Evolutionary conservation across 495 filamentous ascomycete species (phyloP).

Genomic region (Rostrohypoxylon terebratum): DNA sequence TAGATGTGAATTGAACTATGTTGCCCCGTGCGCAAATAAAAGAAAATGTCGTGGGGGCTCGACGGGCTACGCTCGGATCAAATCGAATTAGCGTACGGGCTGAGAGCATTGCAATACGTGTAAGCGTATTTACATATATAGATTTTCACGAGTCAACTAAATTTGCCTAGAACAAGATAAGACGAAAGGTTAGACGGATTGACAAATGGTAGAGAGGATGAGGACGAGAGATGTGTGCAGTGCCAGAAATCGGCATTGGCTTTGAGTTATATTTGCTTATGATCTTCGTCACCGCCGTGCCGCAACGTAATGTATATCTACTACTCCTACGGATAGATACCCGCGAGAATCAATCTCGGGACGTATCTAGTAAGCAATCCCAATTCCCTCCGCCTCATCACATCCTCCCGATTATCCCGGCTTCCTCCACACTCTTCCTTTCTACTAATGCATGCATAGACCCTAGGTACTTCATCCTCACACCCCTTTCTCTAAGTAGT

Average conservation of each 20-base stretch:
- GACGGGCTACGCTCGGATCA: not conserved
- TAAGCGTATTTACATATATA: no score
- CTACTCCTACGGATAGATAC: not conserved
- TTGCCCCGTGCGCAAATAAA: not conserved
- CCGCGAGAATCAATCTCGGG: constrained; percentile 20
- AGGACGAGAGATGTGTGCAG: not conserved
- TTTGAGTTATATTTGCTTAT: not conserved
- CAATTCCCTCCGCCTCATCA: not conserved
- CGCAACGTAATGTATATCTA: not conserved
- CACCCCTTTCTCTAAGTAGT: not conserved
- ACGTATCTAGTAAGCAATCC: not conserved
- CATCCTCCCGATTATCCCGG: not conserved
- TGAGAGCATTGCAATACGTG: not conserved
- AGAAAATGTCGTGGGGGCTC: no score
- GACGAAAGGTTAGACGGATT: not conserved
- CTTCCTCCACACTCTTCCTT: not conserved
- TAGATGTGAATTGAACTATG: not conserved
- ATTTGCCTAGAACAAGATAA: not conserved
- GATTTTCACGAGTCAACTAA: no score
- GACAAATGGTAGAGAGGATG: not conserved
- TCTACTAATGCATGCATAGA: not conserved
- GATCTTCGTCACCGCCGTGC: not conserved
- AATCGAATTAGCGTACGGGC: not conserved
- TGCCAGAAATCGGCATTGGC: not conserved
- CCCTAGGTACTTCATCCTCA: not conserved